These are phyloP conservation scores for Pythium periplocum DNA, from an alignment of 352 stramenopile species.

Conservation along the genomic window DNA sequence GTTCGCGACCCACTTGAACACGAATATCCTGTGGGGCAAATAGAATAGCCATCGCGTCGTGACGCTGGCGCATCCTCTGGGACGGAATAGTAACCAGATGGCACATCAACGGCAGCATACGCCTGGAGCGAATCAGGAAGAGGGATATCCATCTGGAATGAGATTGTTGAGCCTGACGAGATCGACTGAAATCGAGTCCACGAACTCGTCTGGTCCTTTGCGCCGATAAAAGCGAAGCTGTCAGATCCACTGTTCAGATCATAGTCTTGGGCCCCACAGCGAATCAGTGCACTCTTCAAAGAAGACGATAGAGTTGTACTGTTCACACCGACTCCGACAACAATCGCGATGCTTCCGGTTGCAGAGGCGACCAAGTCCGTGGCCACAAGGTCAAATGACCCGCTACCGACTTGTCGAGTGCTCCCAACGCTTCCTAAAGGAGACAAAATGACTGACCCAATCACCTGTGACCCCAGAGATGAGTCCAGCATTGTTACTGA, in stretches of 20 bases:
- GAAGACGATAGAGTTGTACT: slow-evolving; percentile 4
- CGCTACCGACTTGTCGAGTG: not conserved
- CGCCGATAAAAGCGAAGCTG: slow-evolving; percentile 23
- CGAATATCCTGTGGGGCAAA: slow-evolving; percentile 33
- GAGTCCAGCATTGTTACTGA: slow-evolving; percentile 3
- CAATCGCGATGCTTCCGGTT: slow-evolving; percentile 8
- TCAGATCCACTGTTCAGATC: slow-evolving; percentile 7
- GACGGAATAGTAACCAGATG: slow-evolving; percentile 40
- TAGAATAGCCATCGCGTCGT: slow-evolving; percentile 26
- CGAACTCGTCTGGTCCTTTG: slow-evolving; percentile 10
- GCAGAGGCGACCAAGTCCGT: slow-evolving; percentile 5
- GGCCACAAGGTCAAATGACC: slow-evolving; percentile 2
- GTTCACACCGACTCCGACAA: slow-evolving; percentile 16
- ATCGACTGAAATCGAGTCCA: slow-evolving; percentile 8
- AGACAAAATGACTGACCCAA: slow-evolving; percentile 14
- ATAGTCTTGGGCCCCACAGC: slow-evolving; percentile 11
- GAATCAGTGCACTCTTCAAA: slow-evolving; percentile 7
- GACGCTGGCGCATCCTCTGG: slow-evolving; percentile 27
- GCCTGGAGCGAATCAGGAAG: slow-evolving; percentile 20
- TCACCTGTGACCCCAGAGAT: slow-evolving; percentile 5
- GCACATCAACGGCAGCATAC: slow-evolving; percentile 29
- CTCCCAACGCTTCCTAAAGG: slow-evolving; percentile 1
- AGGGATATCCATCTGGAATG: slow-evolving; percentile 18
- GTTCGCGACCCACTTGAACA: slow-evolving; percentile 28
- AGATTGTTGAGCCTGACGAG: not conserved